Evolutionary conservation across 768 basidiomycete genomes (phyloP), one percentile per base, ranked within the genome.

Genomic region (Lactifluus piperatus): DNA sequence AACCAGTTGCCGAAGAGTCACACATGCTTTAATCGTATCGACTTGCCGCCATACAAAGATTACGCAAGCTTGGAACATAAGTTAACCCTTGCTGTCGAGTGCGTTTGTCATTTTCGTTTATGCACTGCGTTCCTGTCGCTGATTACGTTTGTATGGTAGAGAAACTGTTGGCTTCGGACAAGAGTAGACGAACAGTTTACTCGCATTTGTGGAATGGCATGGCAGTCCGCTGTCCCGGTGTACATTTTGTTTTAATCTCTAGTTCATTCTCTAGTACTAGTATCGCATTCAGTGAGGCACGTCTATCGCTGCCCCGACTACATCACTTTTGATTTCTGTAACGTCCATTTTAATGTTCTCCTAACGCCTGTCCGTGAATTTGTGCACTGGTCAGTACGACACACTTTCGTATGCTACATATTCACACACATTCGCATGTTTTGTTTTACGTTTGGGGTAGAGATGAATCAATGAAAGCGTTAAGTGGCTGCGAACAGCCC

Each of bases 21-120:
- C 68, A 90, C 88, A 1, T 98, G 97, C 77, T 99, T 99, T 82
- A 98, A 89, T 65, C 80, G 91, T 45, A 93, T 95, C 66, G 97
- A 99, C 75, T 73, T 99, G 55, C 97, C 97, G n/a, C 91, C 94
- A 13, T 99, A 99, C 72, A 94, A 92, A 70, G 91, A 93, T 66
- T 97, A 95, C 70, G 89, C 89, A 41, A 91, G 85, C 65, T 71
- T 98, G 65, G 95, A 98, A 71, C 88, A 97, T 48, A 97, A 97
- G 76, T 75, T 99, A 62, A 95, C 94, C 3, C 78, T 94, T 62
- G 93, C 93, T 55, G 90, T 94, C 57, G 93, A 95, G 89, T 91
- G 72, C 72, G 91, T 85, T 26, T 47, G 41, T 4, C 34, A 58
- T 51, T 32, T 55, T 57, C 64, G 60, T 62, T 13, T 56, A 16